These are phyloP conservation scores for Xylaria intraflava DNA, from an alignment of 495 filamentous ascomycete species.

Conservation along the genomic window DNA sequence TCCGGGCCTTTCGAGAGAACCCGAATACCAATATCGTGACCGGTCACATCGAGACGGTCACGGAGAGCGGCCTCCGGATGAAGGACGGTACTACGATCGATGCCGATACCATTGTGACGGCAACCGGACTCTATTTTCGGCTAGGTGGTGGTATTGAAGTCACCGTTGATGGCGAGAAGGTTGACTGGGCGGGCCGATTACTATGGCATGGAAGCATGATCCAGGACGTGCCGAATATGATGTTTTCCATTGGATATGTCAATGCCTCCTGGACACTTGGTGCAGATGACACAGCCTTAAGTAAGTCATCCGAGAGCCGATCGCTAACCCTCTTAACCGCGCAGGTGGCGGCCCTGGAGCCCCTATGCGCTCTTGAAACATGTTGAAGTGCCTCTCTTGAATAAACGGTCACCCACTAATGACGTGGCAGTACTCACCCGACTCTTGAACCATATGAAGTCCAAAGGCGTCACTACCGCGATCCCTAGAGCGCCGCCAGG, in stretches of 20 bases:
- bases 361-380: too few species aligned
- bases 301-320: not conserved
- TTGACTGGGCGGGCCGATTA: conserved; percentile 41
- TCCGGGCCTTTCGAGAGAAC: conserved; percentile 44
- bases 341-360: not conserved
- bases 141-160: conserved; percentile 46
- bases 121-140: conserved; percentile 60
- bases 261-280: conserved; percentile 56
- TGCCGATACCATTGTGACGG: conserved; percentile 68
- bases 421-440: not conserved
- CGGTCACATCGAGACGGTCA: conserved; percentile 59
- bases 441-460: conserved; percentile 5
- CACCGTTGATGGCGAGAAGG: conserved; percentile 48
- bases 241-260: conserved; percentile 52
- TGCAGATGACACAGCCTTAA: conserved; percentile 46
- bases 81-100: conserved; percentile 50
- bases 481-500: conserved; percentile 6
- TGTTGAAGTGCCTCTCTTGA: not conserved
- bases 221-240: conserved; percentile 52
- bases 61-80: conserved; percentile 50
- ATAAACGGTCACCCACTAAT: not conserved
- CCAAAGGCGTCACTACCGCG: conserved; percentile 12
- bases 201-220: conserved; percentile 58
- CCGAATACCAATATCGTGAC: conserved; percentile 60
- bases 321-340: too few species aligned